Evolutionary conservation across 1,139 yeast species (phyloP).

Genomic region (Debaryomyces nepalensis): DNA sequence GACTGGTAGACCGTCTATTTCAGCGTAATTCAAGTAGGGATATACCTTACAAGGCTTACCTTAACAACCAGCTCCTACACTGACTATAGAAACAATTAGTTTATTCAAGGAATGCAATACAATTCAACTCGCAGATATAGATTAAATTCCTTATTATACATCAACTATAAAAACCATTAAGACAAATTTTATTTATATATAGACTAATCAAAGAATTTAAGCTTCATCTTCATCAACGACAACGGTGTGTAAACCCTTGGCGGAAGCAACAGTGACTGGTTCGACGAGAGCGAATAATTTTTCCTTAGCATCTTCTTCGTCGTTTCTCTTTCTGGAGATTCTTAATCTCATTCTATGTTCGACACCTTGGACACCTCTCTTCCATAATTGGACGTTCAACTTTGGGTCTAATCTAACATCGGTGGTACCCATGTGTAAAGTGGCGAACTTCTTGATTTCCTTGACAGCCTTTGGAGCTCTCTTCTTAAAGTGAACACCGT

Average conservation of each 20-base stretch:
- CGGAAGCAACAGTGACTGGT: slow-evolving; percentile 91
- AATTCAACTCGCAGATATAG: slow-evolving; percentile 11
- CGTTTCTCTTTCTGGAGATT: slow-evolving; percentile 99
- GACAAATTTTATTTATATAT: slow-evolving; percentile 14
- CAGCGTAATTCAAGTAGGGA: neutral
- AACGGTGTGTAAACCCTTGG: slow-evolving; percentile 97
- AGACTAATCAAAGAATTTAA: slow-evolving; percentile 35
- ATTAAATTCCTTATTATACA: slow-evolving; percentile 19
- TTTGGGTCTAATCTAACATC: slow-evolving; percentile 99
- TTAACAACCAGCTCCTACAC: neutral
- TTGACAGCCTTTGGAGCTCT: slow-evolving; percentile 99
- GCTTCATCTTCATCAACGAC: slow-evolving; percentile 92
- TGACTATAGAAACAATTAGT: slow-evolving; percentile 2
- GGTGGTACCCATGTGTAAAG: slow-evolving; percentile 98
- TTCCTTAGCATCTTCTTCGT: slow-evolving; percentile 99
- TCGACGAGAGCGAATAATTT: slow-evolving; percentile 98
- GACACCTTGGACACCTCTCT: slow-evolving; percentile 99
- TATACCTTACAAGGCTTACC: neutral
- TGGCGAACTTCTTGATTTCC: slow-evolving; percentile 98
- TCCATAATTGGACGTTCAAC: slow-evolving; percentile 98
- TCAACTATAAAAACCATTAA: slow-evolving; percentile 17
- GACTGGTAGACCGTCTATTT: too few species aligned
- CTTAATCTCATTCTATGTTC: slow-evolving; percentile 98
- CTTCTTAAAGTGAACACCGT: slow-evolving; percentile 99
- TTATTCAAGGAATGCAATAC: slow-evolving; percentile 9